Evolutionary conservation across 805 yeast genomes (phyloP), one percentile per base, ranked within the genome.

Genomic region (Ogataea kodamae): DNA sequence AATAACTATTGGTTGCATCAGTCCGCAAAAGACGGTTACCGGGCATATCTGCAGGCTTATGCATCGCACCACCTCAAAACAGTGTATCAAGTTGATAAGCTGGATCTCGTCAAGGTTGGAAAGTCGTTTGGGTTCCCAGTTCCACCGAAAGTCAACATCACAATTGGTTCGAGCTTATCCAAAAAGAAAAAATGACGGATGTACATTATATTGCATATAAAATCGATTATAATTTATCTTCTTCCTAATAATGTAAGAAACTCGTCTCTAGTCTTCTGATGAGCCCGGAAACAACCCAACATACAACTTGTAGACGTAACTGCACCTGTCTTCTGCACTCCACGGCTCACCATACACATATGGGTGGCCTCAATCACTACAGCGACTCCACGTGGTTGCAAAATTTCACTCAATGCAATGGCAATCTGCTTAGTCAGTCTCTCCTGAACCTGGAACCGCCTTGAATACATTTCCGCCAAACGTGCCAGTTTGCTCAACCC

Each of bases 331-430:
- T 92, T 92, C 61, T 92, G 97, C 17, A 92, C 86, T 37, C 98
- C 98, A 56, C 98, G 76, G 59, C 95, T 86, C 17, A 90, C 97
- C 98, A 92, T 92, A 61, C 98, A 92, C 98, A 92, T 92, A 58
- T 92, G 98, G 2, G 90, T 76, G 12, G 97, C 97, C 62, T 92
- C 98, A 52, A 92, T 88, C 17, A 92, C 97, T 24, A 92, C 98
- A 1, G 97, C 98, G 6, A 92, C 98, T 42, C 98, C 98, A 52
- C 89, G 74, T 11, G 98, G 98, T 53, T 83, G 81, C 52, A 92
- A 69, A 39, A 89, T 85, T 54, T 88, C 97, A 57, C 81, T 78
- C 36, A 92, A 64, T 1, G 97, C 97, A 83, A 88, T 85, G 19
- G 98, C 97, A 35, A 92, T 89, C 61, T 92, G 98, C 60, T 92